Evolutionary conservation across 176 grass and related monocot species (phyloP).

Genomic region (Aegilops tauschii): DNA sequence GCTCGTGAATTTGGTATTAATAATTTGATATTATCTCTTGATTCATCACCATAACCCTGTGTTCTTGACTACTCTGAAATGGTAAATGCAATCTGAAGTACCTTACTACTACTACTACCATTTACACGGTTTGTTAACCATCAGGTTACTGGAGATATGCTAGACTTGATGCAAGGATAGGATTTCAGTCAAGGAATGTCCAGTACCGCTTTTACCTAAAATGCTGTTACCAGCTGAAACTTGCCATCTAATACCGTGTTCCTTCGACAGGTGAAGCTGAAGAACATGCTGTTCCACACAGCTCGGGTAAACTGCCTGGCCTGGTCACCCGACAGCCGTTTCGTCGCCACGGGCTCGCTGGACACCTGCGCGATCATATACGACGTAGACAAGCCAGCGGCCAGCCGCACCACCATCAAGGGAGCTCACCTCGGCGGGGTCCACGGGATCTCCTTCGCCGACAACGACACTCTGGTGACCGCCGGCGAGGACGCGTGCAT

Average conservation of each 20-base stretch:
- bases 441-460: conserved; percentile 68
- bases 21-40: background rate
- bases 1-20: background rate
- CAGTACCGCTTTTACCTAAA: background rate
- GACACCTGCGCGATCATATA: conserved; percentile 92
- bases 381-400: conserved; percentile 75
- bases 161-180: background rate
- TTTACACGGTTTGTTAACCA: background rate
- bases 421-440: conserved; percentile 97
- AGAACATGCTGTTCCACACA: conserved; percentile 97
- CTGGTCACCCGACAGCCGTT: conserved; percentile 82
- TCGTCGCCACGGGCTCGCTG: conserved; percentile 87
- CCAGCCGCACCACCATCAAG: conserved; percentile 75
- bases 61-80: background rate
- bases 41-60: background rate
- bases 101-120: background rate
- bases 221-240: background rate
- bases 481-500: conserved; percentile 86
- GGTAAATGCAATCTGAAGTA: background rate
- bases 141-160: conserved; percentile 9
- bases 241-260: background rate
- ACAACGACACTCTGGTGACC: conserved; percentile 60
- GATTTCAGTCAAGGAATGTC: background rate
- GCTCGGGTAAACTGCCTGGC: conserved; percentile 83
- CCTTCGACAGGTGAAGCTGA: conserved; percentile 68